Percentiles rank a stretch among this genome's conserved stretches.
These are phyloP conservation scores for Gyrodon lividus DNA, from an alignment of 768 basidiomycete species.

Conservation along the genomic window DNA sequence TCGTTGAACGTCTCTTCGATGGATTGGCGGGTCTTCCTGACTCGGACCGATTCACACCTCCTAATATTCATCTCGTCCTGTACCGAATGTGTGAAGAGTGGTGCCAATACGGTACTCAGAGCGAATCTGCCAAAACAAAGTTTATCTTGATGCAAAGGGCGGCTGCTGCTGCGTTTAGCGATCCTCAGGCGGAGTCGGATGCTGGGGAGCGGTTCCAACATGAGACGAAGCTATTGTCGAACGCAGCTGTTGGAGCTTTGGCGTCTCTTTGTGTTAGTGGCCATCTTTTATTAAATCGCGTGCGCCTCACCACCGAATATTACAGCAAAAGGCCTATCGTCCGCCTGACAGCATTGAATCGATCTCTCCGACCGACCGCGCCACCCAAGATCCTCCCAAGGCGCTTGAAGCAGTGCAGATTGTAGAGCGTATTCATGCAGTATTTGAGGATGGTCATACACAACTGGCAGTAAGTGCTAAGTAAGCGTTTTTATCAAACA, in stretches of 20 bases:
- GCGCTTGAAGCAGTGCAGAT: conserved; percentile 52
- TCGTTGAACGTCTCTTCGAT: conserved; percentile 84
- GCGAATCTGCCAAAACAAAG: conserved; percentile 69
- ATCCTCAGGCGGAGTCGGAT: conserved; percentile 50
- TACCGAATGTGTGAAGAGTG: conserved; percentile 91
- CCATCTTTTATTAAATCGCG: neutral
- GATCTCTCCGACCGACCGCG: conserved; percentile 62
- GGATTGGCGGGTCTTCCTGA: conserved; percentile 67
- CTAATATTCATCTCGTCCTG: conserved; percentile 71
- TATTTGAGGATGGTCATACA: conserved; percentile 59
- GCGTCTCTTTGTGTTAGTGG: conserved; percentile 82
- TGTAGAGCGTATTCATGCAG: conserved; percentile 66
- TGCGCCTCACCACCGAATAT: neutral
- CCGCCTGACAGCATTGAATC: conserved; percentile 53
- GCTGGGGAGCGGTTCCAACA: conserved; percentile 60
- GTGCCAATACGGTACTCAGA: conserved; percentile 82
- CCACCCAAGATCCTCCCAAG: conserved; percentile 47
- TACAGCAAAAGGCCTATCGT: conserved; percentile 77
- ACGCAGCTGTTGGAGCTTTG: conserved; percentile 83
- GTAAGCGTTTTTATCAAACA: conserved; percentile 43
- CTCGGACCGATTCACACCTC: conserved; percentile 73
- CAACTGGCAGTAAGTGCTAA: conserved; percentile 57
- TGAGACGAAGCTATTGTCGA: conserved; percentile 71
- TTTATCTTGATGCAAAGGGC: conserved; percentile 70
- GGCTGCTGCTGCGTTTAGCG: conserved; percentile 52